Conservation (phyloP, 495 filamentous ascomycete genomes). For the Podospora sp. region DNA sequence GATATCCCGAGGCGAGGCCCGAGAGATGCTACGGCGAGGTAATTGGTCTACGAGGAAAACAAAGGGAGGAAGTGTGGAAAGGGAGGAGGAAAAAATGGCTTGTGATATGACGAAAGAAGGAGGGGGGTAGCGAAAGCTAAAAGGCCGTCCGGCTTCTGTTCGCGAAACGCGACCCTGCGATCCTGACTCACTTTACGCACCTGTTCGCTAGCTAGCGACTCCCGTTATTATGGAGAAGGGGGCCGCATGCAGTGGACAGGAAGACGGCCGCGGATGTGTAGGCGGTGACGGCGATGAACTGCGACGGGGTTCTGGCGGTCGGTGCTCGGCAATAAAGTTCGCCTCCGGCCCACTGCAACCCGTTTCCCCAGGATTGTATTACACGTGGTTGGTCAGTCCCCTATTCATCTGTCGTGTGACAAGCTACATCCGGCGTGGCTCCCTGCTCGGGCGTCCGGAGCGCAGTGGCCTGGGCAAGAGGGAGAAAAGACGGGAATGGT, state of each 20-base stretch:
- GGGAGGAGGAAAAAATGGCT: neutral
- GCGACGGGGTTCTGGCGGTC: neutral
- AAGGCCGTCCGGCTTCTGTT: constrained; percentile 9
- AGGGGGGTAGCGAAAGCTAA: constrained; percentile 10
- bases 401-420: neutral
- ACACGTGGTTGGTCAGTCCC: constrained; percentile 14
- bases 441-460: constrained; percentile 7
- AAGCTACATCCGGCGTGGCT: neutral
- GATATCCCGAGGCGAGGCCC: neutral
- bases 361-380: constrained; percentile 3
- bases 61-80: constrained; percentile 1
- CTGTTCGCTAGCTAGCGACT: neutral
- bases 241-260: constrained; percentile 12
- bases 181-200: constrained; percentile 13
- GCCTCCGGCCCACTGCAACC: neutral
- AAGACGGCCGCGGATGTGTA: neutral
- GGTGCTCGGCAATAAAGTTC: constrained; percentile 17
- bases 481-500: neutral
- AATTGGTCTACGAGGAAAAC: neutral
- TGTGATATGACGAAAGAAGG: constrained; percentile 1
- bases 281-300: constrained; percentile 17
- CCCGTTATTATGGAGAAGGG: neutral
- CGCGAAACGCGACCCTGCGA: neutral
- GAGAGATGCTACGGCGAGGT: neutral
- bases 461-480: neutral